Evolutionary conservation across 2,329 filamentous ascomycete genomes (phyloP), one percentile per base, ranked within the genome.

Genomic region (Cadophora gregata): DNA sequence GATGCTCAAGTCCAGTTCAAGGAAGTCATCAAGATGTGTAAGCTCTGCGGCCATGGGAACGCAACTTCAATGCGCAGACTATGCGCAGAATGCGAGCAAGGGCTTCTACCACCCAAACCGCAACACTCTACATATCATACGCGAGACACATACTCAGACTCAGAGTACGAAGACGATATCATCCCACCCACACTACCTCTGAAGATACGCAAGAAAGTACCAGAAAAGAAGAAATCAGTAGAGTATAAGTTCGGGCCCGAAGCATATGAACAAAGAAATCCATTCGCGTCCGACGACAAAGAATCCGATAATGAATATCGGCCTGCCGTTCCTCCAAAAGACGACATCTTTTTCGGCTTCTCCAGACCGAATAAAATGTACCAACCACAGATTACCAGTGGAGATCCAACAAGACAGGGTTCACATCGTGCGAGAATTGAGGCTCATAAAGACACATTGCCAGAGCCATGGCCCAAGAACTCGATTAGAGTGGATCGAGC

Each of bases 141-240:
- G 14, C 47, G 27, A 33, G 21, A 9, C 50, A 27, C 19, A 3
- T 38, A 38, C 29, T 62, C 38, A 1, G 67, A 66, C 47, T 33
- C 29, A 4, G 25, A 65, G 14, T 73, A 68, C 50, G 65, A 69
- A 27, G 42, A 38, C 5, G 67, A 70, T 16, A 63, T 67, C n/a
- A 63, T 68, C 19, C 66, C 63, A n/a, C 67, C 69, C 8, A 70
- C 58, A 1, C 67, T 68, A 8, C 67, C 69, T 4, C 48, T 67
- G 24, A 69, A 70, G 27, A 65, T 69, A 38, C 29, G 29, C 14
- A 67, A 67, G 24, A 48, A 45, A 16, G 21, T 63, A 4, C 21
- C 27, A 33, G 47, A 33, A 9, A 27, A 6, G 19, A 50, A 55
- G 50, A 14, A 53, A 19, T 31, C 21, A 4, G 12, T 47, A n/a